Evolutionary conservation across 2,329 filamentous ascomycete genomes (phyloP).

Genomic region (Sordariomycetes sp.): DNA sequence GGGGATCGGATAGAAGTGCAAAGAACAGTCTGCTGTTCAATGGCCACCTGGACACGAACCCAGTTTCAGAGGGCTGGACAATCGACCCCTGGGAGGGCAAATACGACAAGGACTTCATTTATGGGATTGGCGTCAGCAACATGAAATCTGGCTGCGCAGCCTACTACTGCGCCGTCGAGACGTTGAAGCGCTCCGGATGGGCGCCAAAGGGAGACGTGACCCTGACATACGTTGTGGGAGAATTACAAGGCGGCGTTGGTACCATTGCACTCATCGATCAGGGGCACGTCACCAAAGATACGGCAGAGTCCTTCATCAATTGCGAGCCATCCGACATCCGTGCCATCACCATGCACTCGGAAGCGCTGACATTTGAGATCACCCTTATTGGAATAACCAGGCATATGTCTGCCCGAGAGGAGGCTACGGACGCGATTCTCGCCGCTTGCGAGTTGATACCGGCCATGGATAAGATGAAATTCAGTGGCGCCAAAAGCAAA

Average conservation of each 20-base stretch:
- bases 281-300: constrained; percentile 11
- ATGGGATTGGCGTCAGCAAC: not conserved
- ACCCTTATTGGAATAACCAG: constrained; percentile 12
- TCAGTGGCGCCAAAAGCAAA: constrained; percentile 10
- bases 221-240: constrained; percentile 16
- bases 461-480: constrained; percentile 10
- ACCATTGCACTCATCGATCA: constrained; percentile 14
- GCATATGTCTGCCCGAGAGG: constrained; percentile 16
- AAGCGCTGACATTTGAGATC: constrained; percentile 14
- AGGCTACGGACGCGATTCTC: constrained; percentile 14
- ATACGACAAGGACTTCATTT: constrained; percentile 14
- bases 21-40: constrained; percentile 14
- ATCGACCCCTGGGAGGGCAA: constrained; percentile 18
- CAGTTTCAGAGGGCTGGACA: constrained; percentile 18
- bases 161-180: constrained; percentile 15
- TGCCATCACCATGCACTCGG: constrained; percentile 16
- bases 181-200: constrained; percentile 11
- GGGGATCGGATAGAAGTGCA: constrained; percentile 3
- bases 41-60: constrained; percentile 18
- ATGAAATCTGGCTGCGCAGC: constrained; percentile 13
- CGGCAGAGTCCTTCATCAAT: constrained; percentile 12
- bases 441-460: constrained; percentile 14
- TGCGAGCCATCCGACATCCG: constrained; percentile 16
- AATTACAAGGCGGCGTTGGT: constrained; percentile 16
- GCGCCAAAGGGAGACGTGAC: constrained; percentile 11